Base-by-base conservation (phyloP, 495 filamentous ascomycete species). In the Aspergillus bertholletiae region DNA sequence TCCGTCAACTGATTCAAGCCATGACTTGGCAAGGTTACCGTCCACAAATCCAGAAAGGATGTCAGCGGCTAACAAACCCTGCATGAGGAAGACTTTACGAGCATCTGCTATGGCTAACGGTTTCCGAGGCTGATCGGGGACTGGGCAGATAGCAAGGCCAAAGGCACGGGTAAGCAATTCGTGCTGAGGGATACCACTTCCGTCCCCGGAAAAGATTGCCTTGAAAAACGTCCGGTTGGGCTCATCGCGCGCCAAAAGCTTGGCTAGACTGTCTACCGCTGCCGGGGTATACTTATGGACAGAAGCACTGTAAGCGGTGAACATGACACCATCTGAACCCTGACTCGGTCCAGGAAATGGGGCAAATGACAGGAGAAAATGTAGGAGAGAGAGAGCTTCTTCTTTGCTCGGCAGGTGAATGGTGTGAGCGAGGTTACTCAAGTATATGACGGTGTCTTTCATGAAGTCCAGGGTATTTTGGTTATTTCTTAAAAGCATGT, bases 131-230 rank as follows among this genome's bases (percentile, higher is more conserved):
- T 78, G 78, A 51, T 91, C 88, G 0, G 94, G 94, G 39, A 97
- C 78, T 1, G 90, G 83, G 28, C 89, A 88, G 49, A 97, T 87
- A 0, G 92, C 88, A 30, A 98, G 83, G 17, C 84, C 92, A 68
- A 98, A 97, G 4, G 93, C 81, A 37, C 87, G 85, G 2, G 93
- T 97, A 7, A 97, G 81, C 22, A 97, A 83, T 49, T 96, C 91
- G 62, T 85, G 86, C 3, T 88, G 83, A 41, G 51, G 7, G 83
- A 80, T 8, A 76, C 74, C 15, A 74, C 75, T 17, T 75, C 80
- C 76, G 56, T 96, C 90, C 5, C 84, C 78, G 15, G 83, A 77
- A 63, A 97, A 95, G 26, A 97, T 88, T 30, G 84, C 73, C 52
- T 83, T 83, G 77, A 90, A 96, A 55, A 86, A 86, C 4, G 83